Base-by-base conservation (phyloP, 495 filamentous ascomycete species). In the Glarea lozoyensis region DNA sequence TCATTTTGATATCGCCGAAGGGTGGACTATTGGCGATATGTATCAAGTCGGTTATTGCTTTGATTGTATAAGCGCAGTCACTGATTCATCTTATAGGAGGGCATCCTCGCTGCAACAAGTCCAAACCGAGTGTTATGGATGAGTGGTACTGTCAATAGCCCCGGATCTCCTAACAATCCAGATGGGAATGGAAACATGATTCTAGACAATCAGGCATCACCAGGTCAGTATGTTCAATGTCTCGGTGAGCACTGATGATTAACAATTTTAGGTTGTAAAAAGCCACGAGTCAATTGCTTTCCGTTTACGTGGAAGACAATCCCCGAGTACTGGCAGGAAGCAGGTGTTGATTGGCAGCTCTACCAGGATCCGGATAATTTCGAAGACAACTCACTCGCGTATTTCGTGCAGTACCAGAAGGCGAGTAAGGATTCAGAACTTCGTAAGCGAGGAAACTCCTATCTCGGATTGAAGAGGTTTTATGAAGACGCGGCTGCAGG, bases 51-150 rank as follows among this genome's bases (percentile, higher is more conserved):
- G 36, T 15, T 15, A 29, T 29, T 7, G 7, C 25, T 7, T 7
- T 29, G 7, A 7, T 25, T 39, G n/a, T 2, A 9, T 1, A 16
- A 35, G 32, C 15, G 7, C 15, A 6, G 9, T 45, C 0, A 19
- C 37, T 47, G n/a, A 33, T 39, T 2, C 11, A 30, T 37, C 18
- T 11, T 25, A 24, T 37, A 58, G 42, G 56, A 56, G 34, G 42
- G 37, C 17, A 48, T 61, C 10, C 53, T 54, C n/a, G 51, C 56
- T 9, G 52, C 52, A 18, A 61, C 59, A 2, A 50, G 55, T 16
- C 59, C 59, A 7, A 61, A 61, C 35, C 50, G 59, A 15, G 57
- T 59, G 19, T 46, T 43, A 29, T 61, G 59, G 59, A 44, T 53
- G 33, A 47, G 42, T 20, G 59, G 59, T 21, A 53, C 46, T 6